A percentile compares a stretch with the other conserved stretches of the same genome.
phyloP scores from a whole-genome alignment of 257 asterid species.

The Jasminum sambac region DNA sequence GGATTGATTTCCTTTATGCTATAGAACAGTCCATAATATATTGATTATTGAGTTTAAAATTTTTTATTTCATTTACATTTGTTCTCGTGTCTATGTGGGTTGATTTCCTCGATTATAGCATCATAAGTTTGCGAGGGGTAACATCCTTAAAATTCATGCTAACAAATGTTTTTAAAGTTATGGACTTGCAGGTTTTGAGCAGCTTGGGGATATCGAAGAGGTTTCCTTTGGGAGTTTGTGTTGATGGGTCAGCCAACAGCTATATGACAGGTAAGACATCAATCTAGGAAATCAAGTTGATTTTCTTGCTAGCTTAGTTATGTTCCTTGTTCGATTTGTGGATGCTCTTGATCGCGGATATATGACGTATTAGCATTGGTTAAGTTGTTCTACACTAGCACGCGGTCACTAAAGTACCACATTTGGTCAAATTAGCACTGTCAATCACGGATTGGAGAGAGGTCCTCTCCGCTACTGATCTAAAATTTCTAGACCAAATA shows the following conservation, averaged over 20 bases:
- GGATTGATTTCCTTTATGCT: constrained; percentile 21
- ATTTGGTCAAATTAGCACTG: no score
- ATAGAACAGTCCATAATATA: constrained; percentile 22
- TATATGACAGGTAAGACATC: neutral
- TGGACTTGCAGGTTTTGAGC: constrained; percentile 20
- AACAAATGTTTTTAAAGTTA: constrained; percentile 20
- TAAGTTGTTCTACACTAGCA: no score
- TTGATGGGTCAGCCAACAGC: neutral
- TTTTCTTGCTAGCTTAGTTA: neutral
- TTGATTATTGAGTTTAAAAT: constrained; percentile 6
- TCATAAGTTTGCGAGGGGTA: constrained; percentile 4
- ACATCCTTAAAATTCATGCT: constrained; percentile 7
- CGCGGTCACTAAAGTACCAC: no score
- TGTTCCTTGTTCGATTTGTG: neutral
- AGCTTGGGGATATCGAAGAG: neutral
- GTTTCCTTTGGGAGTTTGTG: neutral
- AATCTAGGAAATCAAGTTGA: neutral
- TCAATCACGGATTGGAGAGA: no score
- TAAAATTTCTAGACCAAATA: no score
- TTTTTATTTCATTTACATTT: neutral
- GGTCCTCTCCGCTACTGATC: no score
- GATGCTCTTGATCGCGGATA: neutral
- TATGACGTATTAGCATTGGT: no score
- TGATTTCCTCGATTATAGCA: constrained; percentile 1
- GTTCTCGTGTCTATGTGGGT: neutral